Base-by-base conservation (phyloP, 75 land plant genomes). In the Ceratopteris richardii region DNA sequence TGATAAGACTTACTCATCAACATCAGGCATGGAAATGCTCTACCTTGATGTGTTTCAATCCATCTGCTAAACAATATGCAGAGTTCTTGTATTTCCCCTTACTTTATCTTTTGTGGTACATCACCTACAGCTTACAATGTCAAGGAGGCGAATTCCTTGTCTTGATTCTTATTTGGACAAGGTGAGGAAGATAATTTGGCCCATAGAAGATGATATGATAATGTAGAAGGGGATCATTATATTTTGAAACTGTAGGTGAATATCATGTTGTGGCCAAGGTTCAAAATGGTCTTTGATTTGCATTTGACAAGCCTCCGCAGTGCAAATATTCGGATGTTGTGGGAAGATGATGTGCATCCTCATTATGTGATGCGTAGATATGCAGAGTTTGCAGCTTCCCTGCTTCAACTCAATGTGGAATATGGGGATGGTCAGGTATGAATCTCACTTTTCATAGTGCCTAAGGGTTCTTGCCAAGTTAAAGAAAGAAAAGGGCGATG, bases 291-390 rank as follows among this genome's bases (percentile, higher is more conserved):
- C 14, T 90, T 95, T 82, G 99, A 90, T 76, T 76, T 95, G 99
- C 99, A 95, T 55, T 79, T 95, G 39, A 81, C 53, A 59, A 95
- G 99, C 61, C 57, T 95, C n/a, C 88, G 97, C 0, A 87, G 78
- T 64, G 99, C 99, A 26, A 95, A 90, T 71, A 73, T 80, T 26
- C 78, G 71, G 62, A 72, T 82, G 29, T 79, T 95, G 37, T 95
- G 99, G 99, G 99, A 95, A 65, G 99, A 95, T 73, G 99, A 95
- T 69, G 82, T 90, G 55, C 99, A 85, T 77, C 91, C 99, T 56
- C 99, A 95, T 54, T 95, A 90, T 74, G 88, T 95, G 39, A 90
- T 88, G 81, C 63, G 97, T 66, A 90, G 99, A 29, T 95, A 90
- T 75, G 99, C 99, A 62, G 99, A 95, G 58, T 95, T 90, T 69